Evolutionary conservation across 164 flowering plant species (phyloP), one percentile per base, ranked within the genome.

Genomic region (Piper longum): DNA sequence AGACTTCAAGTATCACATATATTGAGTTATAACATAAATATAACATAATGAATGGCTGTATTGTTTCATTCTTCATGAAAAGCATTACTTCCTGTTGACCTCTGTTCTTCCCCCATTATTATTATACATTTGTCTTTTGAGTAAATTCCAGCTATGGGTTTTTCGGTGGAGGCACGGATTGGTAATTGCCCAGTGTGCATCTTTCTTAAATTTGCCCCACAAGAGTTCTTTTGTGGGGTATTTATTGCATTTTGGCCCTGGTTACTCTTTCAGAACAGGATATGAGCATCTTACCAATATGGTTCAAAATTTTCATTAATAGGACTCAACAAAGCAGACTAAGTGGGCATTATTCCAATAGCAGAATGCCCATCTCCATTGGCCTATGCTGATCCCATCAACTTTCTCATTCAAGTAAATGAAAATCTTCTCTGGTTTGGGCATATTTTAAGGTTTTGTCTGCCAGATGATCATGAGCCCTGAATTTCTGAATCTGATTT

Each of bases 361-460:
- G 14, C 52, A 48, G 52, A 5, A 5, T 48, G 52, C 14, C 52
- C 52, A 48, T 9, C 52, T 48, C 52, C 52, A 48, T 48, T 48
- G 52, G 52, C 14, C 12, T 48, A 8, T 14, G 8, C 52, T 48
- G 60, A 41, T 41, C 39, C 60, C 51, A 43, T 42, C 62, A 60
- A 48, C 62, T 42, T 42, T 41, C 62, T 41, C 42, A 41, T 60
- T 60, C 8, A 42, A 60, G 62, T 5, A 41, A 60, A 41, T 45
- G 62, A 60, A 60, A 41, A 41, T 60, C 42, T 14, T 48, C 42
- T 14, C 14, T 41, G 4, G 39, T 57, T 57, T 36, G 26, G 60
- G 62, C 19, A 60, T 60, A 43, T 16, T 41, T 60, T 60, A 41
- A 60, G 51, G 62, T 41, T 60, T 43, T 36, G 26, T 42, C 51